phyloP scores from a whole-genome alignment of 1,284 basidiomycete genomes.

The Gomphus bonarii region DNA sequence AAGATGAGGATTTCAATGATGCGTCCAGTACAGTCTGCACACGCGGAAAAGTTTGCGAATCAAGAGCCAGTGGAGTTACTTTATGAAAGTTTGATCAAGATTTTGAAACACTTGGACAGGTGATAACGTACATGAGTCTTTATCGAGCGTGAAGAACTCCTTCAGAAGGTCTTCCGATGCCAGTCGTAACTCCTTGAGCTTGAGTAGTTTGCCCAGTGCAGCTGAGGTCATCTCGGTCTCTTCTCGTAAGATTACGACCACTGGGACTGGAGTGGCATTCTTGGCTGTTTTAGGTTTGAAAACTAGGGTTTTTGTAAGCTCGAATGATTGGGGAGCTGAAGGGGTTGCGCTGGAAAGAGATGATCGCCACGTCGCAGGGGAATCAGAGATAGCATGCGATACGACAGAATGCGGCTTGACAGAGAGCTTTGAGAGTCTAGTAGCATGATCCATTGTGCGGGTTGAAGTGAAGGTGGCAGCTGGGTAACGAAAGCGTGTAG shows the following conservation, averaged over 20 bases:
- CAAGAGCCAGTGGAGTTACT: conserved; percentile 78
- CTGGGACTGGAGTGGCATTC: conserved; percentile 71
- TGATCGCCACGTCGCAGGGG: conserved; percentile 61
- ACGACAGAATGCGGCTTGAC: conserved; percentile 43
- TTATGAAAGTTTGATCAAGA: conserved; percentile 4
- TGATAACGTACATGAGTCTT: conserved; percentile 69
- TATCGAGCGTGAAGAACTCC: conserved; percentile 78
- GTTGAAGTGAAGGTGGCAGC: background rate
- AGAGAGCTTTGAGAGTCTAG: conserved; percentile 34
- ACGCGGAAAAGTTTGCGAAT: conserved; percentile 60
- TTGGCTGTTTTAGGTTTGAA: conserved; percentile 92
- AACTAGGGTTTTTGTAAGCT: conserved; percentile 75
- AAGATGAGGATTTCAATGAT: conserved; percentile 55
- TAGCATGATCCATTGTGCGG: background rate
- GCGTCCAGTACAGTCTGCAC: conserved; percentile 72
- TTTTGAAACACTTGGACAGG: background rate
- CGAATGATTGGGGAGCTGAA: conserved; percentile 40
- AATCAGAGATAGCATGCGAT: conserved; percentile 44
- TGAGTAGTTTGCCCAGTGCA: conserved; percentile 73
- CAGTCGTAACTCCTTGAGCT: conserved; percentile 82
- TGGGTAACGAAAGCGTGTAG: background rate
- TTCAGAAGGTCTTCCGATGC: conserved; percentile 83
- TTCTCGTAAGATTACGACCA: conserved; percentile 81
- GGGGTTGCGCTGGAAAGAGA: conserved; percentile 36
- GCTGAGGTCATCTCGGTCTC: conserved; percentile 68